Evolutionary conservation across 2,329 filamentous ascomycete genomes (phyloP).

Genomic region (Aspergillus sclerotialis): DNA sequence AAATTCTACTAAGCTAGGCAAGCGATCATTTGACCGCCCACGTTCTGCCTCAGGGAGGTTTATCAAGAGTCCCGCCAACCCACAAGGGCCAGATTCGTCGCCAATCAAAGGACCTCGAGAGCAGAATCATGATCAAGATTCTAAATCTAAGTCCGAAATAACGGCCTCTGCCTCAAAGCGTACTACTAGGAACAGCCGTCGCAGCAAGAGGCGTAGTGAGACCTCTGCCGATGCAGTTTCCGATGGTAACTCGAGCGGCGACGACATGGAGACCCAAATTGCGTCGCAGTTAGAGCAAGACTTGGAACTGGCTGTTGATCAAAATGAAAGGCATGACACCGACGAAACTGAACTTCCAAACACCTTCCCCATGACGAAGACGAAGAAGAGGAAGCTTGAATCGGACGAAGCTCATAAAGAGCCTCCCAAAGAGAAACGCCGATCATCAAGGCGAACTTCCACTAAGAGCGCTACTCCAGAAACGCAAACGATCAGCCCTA

Average conservation of each 20-base stretch:
- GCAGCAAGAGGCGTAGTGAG: neutral
- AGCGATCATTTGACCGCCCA: conserved; percentile 9
- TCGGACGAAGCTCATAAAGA: conserved; percentile 10
- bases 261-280: conserved; percentile 38
- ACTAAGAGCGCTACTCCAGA: conserved; percentile 6
- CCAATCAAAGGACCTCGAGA: conserved; percentile 3
- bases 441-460: conserved; percentile 20
- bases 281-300: conserved; percentile 41
- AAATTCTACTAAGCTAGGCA: neutral
- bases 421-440: conserved; percentile 19
- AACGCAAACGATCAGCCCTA: conserved; percentile 7
- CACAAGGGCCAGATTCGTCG: conserved; percentile 2
- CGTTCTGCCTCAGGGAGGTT: conserved; percentile 18
- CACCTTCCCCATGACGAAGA: conserved; percentile 18
- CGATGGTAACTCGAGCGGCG: conserved; percentile 12
- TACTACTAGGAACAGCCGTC: neutral
- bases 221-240: neutral
- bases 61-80: conserved; percentile 2
- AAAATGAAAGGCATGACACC: conserved; percentile 9
- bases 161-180: neutral
- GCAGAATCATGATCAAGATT: neutral
- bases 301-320: conserved; percentile 32
- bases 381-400: conserved; percentile 30
- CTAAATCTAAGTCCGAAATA: neutral
- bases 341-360: conserved; percentile 4